phyloP scores from a whole-genome alignment of 2,329 filamentous ascomycete species.

The Botryotinia calthae region DNA sequence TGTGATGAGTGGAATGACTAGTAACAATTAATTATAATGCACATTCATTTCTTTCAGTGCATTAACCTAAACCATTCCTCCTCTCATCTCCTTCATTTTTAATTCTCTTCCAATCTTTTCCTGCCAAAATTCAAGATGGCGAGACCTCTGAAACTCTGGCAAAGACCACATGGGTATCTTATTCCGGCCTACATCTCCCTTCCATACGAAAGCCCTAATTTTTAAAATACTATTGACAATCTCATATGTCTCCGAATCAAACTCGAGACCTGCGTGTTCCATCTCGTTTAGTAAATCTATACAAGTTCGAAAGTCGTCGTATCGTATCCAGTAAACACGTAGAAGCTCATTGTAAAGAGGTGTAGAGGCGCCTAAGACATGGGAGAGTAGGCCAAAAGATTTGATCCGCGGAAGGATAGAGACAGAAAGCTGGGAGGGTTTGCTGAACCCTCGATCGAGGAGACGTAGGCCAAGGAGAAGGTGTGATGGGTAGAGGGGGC shows the following conservation, averaged over 20 bases:
- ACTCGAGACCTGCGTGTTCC: constrained; percentile 36
- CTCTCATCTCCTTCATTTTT: constrained; percentile 16
- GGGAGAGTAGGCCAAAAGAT: constrained; percentile 64
- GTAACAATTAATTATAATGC: neutral
- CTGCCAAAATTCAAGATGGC: constrained; percentile 30
- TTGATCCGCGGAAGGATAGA: constrained; percentile 66
- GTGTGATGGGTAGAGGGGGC: constrained; percentile 62
- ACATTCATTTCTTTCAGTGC: neutral
- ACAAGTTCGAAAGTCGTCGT: constrained; percentile 48
- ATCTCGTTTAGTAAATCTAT: constrained; percentile 35
- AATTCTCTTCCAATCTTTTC: constrained; percentile 28
- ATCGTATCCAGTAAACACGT: constrained; percentile 58
- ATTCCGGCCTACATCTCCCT: constrained; percentile 26
- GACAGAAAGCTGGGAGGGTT: constrained; percentile 57
- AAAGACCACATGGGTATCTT: constrained; percentile 33
- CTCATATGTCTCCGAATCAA: constrained; percentile 35
- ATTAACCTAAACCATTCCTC: neutral
- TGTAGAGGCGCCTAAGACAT: constrained; percentile 68
- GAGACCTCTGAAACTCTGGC: constrained; percentile 32
- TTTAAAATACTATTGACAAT: constrained; percentile 31
- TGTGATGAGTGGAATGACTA: neutral
- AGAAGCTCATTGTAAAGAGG: constrained; percentile 68
- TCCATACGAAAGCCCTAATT: constrained; percentile 25
- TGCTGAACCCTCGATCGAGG: constrained; percentile 56
- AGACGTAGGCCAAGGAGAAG: constrained; percentile 56